Conservation (phyloP, 805 yeast genomes). For the Sugiyamaella smithiae region DNA sequence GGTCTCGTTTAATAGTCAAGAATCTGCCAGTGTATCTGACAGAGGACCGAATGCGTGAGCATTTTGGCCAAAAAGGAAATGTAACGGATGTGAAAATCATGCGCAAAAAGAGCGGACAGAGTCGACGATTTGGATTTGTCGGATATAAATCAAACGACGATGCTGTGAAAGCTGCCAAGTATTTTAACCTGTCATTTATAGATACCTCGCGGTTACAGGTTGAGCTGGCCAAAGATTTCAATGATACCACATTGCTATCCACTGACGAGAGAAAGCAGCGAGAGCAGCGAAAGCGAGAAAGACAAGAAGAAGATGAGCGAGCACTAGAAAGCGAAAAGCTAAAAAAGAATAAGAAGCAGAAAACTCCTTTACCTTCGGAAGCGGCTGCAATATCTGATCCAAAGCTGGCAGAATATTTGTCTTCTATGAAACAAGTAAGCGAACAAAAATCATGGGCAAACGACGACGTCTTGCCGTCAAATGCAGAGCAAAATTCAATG, state of each 20-base stretch:
- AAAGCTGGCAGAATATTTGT: constrained; percentile 73
- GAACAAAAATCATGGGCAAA: constrained; percentile 75
- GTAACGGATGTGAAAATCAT: constrained; percentile 88
- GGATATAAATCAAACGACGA: constrained; percentile 75
- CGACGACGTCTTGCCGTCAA: constrained; percentile 39
- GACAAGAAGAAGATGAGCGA: constrained; percentile 38
- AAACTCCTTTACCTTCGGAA: constrained; percentile 9
- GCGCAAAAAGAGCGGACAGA: constrained; percentile 77
- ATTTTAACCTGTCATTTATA: constrained; percentile 73
- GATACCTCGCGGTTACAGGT: constrained; percentile 82
- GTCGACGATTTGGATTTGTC: constrained; percentile 89
- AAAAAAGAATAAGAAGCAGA: constrained; percentile 32
- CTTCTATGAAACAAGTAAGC: constrained; percentile 73
- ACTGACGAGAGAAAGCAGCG: constrained; percentile 18
- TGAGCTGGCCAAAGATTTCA: constrained; percentile 76
- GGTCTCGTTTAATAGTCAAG: constrained; percentile 85
- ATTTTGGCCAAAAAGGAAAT: constrained; percentile 50
- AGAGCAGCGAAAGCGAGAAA: constrained; percentile 18
- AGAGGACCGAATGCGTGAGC: constrained; percentile 67
- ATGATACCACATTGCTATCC: constrained; percentile 64
- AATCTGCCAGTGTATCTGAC: constrained; percentile 77
- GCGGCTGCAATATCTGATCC: constrained; percentile 35
- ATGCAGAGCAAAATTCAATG: constrained; percentile 24
- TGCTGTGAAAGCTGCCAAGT: constrained; percentile 74
- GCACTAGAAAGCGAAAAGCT: constrained; percentile 33